Evolutionary conservation across 2,329 filamentous ascomycete genomes (phyloP), one percentile per base, ranked within the genome.

Genomic region (Colletotrichum spaethianum): DNA sequence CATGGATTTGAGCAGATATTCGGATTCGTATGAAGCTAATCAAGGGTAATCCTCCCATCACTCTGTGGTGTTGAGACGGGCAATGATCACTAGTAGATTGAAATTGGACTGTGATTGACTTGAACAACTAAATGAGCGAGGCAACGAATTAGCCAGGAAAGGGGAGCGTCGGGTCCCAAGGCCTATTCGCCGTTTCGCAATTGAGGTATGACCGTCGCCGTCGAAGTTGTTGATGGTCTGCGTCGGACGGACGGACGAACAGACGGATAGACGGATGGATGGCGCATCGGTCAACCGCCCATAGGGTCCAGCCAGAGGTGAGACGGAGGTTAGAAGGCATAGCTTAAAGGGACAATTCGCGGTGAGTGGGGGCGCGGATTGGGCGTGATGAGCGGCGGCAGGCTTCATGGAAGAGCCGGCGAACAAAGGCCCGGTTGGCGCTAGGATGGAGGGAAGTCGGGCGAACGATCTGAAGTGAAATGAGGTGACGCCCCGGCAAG

Each of bases 261-360:
- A n/a, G n/a, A n/a, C 31, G 31, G 33, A 9, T 11, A 36, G 33
- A 36, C 8, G 33, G 33, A 36, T 7, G 33, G 33, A 36, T 11
- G n/a, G 26, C 57, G 48, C 57, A 62, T 44, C 38, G 48, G 28
- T 62, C 26, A 46, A 63, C 20, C 56, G 48, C 55, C 55, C 36
- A n/a, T 36, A 59, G 36, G 62, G n/a, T 36, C 60, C 52, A 33
- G 18, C 38, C 36, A 14, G 61, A 65, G 26, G 4, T 48, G 42
- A 26, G 33, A 36, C 12, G 20, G 59, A 28, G 59, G 40, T 16
- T 33, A 18, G 46, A 40, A 18, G n/a, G 55, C 36, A 56, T 28
- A 38, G 60, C 38, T 48, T 46, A 38, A 26, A 23, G 20, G 26
- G 42, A 31, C 42, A 40, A 36, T 33, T n/a, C 7, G 33, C 11